A percentile compares a stretch with the other conserved stretches of the same genome.
Conservation (phyloP, 768 basidiomycete genomes). For the Lentinula aciculospora region DNA sequence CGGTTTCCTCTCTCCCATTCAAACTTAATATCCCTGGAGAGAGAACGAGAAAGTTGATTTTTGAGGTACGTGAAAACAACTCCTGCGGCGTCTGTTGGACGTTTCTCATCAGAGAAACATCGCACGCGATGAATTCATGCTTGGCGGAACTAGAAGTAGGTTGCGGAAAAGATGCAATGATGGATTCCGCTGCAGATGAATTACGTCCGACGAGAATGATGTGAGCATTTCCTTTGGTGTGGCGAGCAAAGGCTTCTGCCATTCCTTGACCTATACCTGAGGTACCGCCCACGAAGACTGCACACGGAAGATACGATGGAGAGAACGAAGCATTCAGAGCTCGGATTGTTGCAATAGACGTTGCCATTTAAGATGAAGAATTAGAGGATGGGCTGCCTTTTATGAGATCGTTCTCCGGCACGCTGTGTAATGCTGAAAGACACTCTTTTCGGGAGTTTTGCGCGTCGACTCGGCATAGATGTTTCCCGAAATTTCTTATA, state of each 20-base stretch:
- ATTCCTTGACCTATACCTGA: conserved; percentile 21
- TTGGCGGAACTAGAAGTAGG: conserved; percentile 11
- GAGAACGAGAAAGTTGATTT: conserved; percentile 31
- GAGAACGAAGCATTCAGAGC: conserved; percentile 13
- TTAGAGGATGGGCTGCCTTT: neutral
- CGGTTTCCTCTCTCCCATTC: conserved; percentile 26
- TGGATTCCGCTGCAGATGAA: conserved; percentile 21
- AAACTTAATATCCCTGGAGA: conserved; percentile 25
- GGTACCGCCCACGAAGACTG: conserved; percentile 13
- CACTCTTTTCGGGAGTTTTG: no score
- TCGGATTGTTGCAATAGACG: conserved; percentile 9
- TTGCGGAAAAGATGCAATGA: conserved; percentile 22
- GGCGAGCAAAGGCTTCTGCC: conserved; percentile 25
- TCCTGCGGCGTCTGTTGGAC: conserved; percentile 19
- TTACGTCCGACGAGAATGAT: conserved; percentile 29
- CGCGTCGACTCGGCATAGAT: no score
- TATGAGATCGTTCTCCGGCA: no score
- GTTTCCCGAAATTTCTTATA: no score
- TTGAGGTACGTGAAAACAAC: conserved; percentile 17
- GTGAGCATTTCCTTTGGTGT: conserved; percentile 28
- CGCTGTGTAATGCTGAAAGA: no score
- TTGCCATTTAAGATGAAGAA: conserved; percentile 9
- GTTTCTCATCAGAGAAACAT: conserved; percentile 24
- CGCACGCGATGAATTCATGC: conserved; percentile 28
- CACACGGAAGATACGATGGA: conserved; percentile 6